A percentile compares a stretch with the other conserved stretches of the same genome.
Conservation (phyloP, 495 filamentous ascomycete species). For the Annulohypoxylon nitens region DNA sequence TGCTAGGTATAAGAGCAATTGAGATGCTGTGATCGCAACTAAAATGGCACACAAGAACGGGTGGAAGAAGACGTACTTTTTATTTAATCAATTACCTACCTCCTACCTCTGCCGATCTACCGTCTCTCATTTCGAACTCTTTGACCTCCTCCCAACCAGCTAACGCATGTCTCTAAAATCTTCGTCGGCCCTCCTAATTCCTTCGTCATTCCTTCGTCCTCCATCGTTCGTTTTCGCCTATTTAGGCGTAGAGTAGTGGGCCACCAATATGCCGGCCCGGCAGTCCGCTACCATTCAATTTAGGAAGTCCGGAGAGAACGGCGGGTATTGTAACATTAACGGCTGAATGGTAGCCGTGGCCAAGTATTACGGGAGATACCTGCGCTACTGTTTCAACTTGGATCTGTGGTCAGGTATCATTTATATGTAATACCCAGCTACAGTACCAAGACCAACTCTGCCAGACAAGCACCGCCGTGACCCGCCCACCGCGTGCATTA, state of each 20-base stretch:
- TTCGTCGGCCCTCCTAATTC: not conserved
- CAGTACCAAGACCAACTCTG: not conserved
- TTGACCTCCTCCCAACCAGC: too few species aligned
- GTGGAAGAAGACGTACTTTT: constrained; percentile 28
- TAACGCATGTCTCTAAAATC: too few species aligned
- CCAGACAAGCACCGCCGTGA: not conserved
- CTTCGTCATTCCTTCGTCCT: constrained; percentile 18
- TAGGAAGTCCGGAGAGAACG: constrained; percentile 41
- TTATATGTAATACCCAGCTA: not conserved
- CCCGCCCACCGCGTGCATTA: not conserved
- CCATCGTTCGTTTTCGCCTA: constrained; percentile 39
- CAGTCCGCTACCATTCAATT: constrained; percentile 39
- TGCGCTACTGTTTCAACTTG: constrained; percentile 1
- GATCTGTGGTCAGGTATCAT: not conserved
- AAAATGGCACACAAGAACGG: constrained; percentile 27
- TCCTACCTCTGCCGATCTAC: too few species aligned
- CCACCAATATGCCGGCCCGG: constrained; percentile 33
- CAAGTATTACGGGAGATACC: not conserved
- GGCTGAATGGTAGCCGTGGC: constrained; percentile 29
- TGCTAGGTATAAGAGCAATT: constrained; percentile 12
- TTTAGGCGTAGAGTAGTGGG: constrained; percentile 41
- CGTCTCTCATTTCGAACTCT: too few species aligned
- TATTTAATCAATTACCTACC: constrained; percentile 18
- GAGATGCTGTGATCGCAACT: constrained; percentile 8
- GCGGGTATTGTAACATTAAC: constrained; percentile 35